Evolutionary conservation across 306 rosid species (phyloP).

Genomic region (Biancaea sappan): DNA sequence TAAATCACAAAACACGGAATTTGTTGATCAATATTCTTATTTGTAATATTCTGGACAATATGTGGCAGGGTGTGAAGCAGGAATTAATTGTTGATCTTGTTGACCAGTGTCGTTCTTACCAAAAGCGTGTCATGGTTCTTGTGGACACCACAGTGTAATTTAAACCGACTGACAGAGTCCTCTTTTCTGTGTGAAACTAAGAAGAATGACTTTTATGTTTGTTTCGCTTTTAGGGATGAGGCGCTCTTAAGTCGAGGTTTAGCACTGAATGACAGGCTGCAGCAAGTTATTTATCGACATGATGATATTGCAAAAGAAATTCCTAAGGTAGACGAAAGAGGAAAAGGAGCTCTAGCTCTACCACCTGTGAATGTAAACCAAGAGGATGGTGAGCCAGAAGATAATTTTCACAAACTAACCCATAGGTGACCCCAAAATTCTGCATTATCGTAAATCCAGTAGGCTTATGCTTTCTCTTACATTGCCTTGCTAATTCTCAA

Average conservation of each 20-base stretch:
- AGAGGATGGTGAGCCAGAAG: slow-evolving; percentile 87
- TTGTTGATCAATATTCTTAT: slow-evolving; percentile 21
- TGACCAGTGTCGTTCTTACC: slow-evolving; percentile 92
- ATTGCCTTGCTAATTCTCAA: neutral
- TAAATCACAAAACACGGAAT: slow-evolving; percentile 2
- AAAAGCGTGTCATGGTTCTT: slow-evolving; percentile 89
- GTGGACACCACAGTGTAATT: slow-evolving; percentile 72
- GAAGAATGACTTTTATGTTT: slow-evolving; percentile 37
- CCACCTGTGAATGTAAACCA: slow-evolving; percentile 76
- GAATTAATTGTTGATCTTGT: slow-evolving; percentile 94
- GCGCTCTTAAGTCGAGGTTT: slow-evolving; percentile 73
- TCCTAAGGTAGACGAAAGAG: slow-evolving; percentile 45
- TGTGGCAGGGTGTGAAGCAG: slow-evolving; percentile 80
- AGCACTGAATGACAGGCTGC: slow-evolving; percentile 83
- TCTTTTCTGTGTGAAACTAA: slow-evolving; percentile 17
- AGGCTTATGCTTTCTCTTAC: slow-evolving; percentile 6
- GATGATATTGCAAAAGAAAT: slow-evolving; percentile 68
- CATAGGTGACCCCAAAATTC: slow-evolving; percentile 60
- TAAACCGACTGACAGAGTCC: neutral
- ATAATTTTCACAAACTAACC: slow-evolving; percentile 85
- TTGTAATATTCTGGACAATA: slow-evolving; percentile 32
- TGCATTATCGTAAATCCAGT: slow-evolving; percentile 6
- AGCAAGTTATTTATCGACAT: slow-evolving; percentile 75
- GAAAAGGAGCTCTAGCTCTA: slow-evolving; percentile 56
- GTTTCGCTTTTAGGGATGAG: slow-evolving; percentile 71